A percentile compares a stretch with the other conserved stretches of the same genome.
Conservation (phyloP, 2,329 filamentous ascomycete genomes). For the Coniochaeta prunicola region DNA sequence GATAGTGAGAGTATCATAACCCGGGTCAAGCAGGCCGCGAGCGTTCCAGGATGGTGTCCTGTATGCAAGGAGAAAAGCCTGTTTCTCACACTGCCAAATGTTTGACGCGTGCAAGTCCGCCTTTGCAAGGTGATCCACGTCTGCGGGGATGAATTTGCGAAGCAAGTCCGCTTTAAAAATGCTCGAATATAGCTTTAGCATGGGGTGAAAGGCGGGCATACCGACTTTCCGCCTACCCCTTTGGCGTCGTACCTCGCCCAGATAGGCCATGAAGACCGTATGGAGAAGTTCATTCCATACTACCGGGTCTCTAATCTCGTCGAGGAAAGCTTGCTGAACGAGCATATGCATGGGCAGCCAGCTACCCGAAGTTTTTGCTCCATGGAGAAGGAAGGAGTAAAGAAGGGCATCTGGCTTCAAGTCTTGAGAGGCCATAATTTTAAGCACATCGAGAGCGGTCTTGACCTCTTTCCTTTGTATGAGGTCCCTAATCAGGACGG, state of each 20-base stretch:
- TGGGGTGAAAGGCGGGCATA: slow-evolving; percentile 33
- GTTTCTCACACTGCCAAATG: slow-evolving; percentile 7
- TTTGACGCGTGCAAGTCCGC: background rate
- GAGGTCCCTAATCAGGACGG: slow-evolving; percentile 64
- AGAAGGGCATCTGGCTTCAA: slow-evolving; percentile 59
- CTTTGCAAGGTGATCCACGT: slow-evolving; percentile 2
- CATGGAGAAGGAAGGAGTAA: slow-evolving; percentile 62
- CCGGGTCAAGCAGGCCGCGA: slow-evolving; percentile 23
- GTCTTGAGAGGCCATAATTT: slow-evolving; percentile 51
- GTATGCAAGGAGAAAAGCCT: slow-evolving; percentile 8
- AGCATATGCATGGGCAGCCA: slow-evolving; percentile 46
- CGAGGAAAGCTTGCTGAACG: slow-evolving; percentile 42
- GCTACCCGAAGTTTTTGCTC: slow-evolving; percentile 54
- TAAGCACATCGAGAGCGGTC: slow-evolving; percentile 58
- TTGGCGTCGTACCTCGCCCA: slow-evolving; percentile 28
- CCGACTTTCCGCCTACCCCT: slow-evolving; percentile 19
- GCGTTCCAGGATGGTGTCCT: slow-evolving; percentile 10
- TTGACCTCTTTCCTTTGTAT: slow-evolving; percentile 55
- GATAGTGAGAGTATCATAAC: slow-evolving; percentile 30
- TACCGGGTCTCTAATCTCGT: slow-evolving; percentile 37
- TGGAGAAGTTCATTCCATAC: slow-evolving; percentile 47
- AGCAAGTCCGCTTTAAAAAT: slow-evolving; percentile 40
- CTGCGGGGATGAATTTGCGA: slow-evolving; percentile 23
- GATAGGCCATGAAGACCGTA: slow-evolving; percentile 36
- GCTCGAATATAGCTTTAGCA: slow-evolving; percentile 42